phyloP scores from a whole-genome alignment of 2,329 filamentous ascomycete species.

The Fusarium torreyae region DNA sequence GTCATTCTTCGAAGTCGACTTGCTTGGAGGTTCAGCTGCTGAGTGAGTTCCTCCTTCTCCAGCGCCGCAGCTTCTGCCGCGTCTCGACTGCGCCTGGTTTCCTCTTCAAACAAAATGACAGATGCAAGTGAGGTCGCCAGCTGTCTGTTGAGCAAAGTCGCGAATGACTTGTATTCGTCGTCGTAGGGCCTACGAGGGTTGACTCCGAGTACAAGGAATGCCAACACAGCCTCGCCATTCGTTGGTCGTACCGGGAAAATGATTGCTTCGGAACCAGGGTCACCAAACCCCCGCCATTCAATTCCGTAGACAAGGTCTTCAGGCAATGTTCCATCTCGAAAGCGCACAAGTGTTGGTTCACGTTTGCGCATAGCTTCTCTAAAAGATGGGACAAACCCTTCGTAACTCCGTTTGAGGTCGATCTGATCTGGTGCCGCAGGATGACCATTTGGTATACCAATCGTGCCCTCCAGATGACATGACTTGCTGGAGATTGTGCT shows the following conservation, averaged over 20 bases:
- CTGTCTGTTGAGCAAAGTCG: constrained; percentile 62
- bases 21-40: constrained; percentile 55
- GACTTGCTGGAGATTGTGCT: constrained; percentile 56
- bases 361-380: constrained; percentile 56
- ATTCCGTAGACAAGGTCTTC: constrained; percentile 70
- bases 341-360: constrained; percentile 57
- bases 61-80: constrained; percentile 55
- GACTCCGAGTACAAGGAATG: constrained; percentile 76
- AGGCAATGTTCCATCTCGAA: constrained; percentile 67
- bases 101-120: constrained; percentile 75
- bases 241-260: constrained; percentile 77
- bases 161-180: constrained; percentile 75
- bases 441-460: constrained; percentile 56
- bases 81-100: constrained; percentile 66
- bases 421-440: constrained; percentile 53
- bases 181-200: constrained; percentile 79
- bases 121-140: constrained; percentile 75
- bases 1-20: constrained; percentile 57
- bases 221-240: constrained; percentile 74
- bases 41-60: constrained; percentile 53
- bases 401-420: constrained; percentile 54
- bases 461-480: constrained; percentile 55
- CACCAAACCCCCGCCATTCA: constrained; percentile 72
- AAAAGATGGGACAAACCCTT: constrained; percentile 57
- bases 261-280: constrained; percentile 73